A percentile compares a stretch with the other conserved stretches of the same genome.
phyloP scores from a whole-genome alignment of 2,329 filamentous ascomycete genomes.

The Epichloe gansuensis region DNA sequence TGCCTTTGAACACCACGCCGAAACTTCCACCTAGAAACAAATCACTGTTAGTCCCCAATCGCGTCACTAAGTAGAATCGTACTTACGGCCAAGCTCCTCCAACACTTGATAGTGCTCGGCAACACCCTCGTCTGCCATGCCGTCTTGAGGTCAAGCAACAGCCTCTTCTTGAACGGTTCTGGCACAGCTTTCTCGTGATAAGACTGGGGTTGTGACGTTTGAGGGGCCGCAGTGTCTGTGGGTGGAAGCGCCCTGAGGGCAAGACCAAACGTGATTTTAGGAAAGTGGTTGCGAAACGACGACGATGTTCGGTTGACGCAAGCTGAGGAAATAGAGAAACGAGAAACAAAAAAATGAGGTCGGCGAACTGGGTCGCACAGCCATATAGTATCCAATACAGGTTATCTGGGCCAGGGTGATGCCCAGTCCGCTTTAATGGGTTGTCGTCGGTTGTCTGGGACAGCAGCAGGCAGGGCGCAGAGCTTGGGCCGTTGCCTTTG shows the following conservation, averaged over 20 bases:
- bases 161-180: neutral
- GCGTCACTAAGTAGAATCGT: neutral
- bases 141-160: constrained; percentile 16
- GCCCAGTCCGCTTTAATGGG: constrained; percentile 6
- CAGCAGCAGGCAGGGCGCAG: constrained; percentile 15
- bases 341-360: neutral
- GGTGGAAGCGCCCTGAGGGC: neutral
- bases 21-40: constrained; percentile 68
- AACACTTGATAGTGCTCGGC: constrained; percentile 86
- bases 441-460: constrained; percentile 22
- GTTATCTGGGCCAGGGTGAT: constrained; percentile 2
- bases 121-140: constrained; percentile 52
- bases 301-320: neutral
- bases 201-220: neutral
- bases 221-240: neutral
- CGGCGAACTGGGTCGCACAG: constrained; percentile 1
- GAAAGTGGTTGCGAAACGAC: neutral
- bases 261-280: neutral
- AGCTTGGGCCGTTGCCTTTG: constrained; percentile 24
- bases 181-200: neutral
- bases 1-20: constrained; percentile 92
- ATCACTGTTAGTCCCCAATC: neutral
- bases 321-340: neutral
- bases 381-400: constrained; percentile 1
- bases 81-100: constrained; percentile 89